These are phyloP conservation scores for Trypanosoma platydactyli DNA, from an alignment of 208 protist genomes.

Conservation along the genomic window DNA sequence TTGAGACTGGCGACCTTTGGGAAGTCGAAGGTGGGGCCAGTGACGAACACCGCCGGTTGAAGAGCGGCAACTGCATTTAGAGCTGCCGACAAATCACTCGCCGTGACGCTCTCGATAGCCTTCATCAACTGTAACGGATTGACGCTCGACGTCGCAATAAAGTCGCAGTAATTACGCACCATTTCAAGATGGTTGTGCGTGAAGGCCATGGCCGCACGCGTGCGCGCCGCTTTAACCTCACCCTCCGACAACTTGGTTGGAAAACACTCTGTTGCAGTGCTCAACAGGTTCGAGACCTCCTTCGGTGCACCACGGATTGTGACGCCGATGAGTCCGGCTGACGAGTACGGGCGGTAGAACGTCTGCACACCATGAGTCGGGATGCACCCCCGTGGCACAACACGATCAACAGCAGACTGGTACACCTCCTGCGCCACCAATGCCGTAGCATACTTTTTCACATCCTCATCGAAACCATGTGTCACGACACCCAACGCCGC, in stretches of 20 bases:
- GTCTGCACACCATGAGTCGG: conserved; percentile 49
- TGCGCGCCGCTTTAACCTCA: conserved; percentile 33
- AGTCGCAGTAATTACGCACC: conserved; percentile 81
- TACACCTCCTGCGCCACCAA: conserved; percentile 75
- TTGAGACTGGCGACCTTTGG: conserved; percentile 53
- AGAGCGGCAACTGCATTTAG: conserved; percentile 35
- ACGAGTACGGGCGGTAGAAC: conserved; percentile 83
- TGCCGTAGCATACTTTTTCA: conserved; percentile 59
- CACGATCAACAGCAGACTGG: conserved; percentile 36
- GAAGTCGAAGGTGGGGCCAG: conserved; percentile 62
- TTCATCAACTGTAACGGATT: conserved; percentile 41
- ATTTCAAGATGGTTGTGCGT: conserved; percentile 53
- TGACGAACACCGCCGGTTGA: conserved; percentile 61
- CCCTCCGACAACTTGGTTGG: conserved; percentile 37
- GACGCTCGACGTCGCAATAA: conserved; percentile 63
- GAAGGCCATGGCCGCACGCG: conserved; percentile 49
- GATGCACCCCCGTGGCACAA: conserved; percentile 21
- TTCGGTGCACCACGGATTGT: conserved; percentile 60
- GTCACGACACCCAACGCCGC: conserved; percentile 64
- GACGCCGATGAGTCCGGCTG: conserved; percentile 75
- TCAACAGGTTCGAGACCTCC: conserved; percentile 39
- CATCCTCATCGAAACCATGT: conserved; percentile 55
- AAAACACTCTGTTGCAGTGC: conserved; percentile 38
- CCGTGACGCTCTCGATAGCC: conserved; percentile 54
- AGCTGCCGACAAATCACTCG: conserved; percentile 54